Evolutionary conservation across 371 early-diverging fungal genomes (phyloP).

Genomic region (Umbelopsis sp.): DNA sequence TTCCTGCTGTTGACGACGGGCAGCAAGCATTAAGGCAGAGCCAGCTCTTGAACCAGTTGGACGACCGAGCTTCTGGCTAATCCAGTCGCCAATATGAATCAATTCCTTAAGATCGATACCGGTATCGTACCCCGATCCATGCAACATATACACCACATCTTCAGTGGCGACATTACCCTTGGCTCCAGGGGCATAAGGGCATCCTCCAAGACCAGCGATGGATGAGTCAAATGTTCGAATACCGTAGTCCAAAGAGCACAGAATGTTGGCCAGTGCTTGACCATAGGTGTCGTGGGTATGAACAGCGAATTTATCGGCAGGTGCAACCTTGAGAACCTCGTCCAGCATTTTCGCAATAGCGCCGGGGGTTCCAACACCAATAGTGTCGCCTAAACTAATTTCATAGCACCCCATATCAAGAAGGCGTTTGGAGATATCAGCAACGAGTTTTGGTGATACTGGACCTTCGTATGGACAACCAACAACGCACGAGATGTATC

Average conservation of each 20-base stretch:
- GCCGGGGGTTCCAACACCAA: constrained; percentile 91
- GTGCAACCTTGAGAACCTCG: constrained; percentile 72
- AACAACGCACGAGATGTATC: constrained; percentile 92
- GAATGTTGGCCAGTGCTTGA: constrained; percentile 94
- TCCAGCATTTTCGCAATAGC: constrained; percentile 77
- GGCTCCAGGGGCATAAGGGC: constrained; percentile 96
- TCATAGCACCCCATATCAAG: constrained; percentile 96
- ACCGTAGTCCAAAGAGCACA: constrained; percentile 58
- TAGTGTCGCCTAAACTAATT: constrained; percentile 96
- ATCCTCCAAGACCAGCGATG: constrained; percentile 94
- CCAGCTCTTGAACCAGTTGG: constrained; percentile 55
- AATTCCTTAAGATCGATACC: constrained; percentile 78
- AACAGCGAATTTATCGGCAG: constrained; percentile 81
- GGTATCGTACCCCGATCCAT: constrained; percentile 84
- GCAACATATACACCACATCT: constrained; percentile 93
- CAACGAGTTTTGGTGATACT: constrained; percentile 74
- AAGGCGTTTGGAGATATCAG: constrained; percentile 73
- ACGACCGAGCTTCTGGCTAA: constrained; percentile 75
- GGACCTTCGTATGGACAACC: constrained; percentile 95
- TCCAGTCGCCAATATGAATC: constrained; percentile 82
- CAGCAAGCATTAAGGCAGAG: constrained; percentile 43
- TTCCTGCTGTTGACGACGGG: constrained; percentile 24
- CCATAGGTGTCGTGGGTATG: constrained; percentile 99
- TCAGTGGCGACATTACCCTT: constrained; percentile 97
- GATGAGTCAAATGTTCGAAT: constrained; percentile 92